Evolutionary conservation across 2,329 filamentous ascomycete species (phyloP), one percentile per base, ranked within the genome.

Genomic region (Colletotrichum cordylinicola): DNA sequence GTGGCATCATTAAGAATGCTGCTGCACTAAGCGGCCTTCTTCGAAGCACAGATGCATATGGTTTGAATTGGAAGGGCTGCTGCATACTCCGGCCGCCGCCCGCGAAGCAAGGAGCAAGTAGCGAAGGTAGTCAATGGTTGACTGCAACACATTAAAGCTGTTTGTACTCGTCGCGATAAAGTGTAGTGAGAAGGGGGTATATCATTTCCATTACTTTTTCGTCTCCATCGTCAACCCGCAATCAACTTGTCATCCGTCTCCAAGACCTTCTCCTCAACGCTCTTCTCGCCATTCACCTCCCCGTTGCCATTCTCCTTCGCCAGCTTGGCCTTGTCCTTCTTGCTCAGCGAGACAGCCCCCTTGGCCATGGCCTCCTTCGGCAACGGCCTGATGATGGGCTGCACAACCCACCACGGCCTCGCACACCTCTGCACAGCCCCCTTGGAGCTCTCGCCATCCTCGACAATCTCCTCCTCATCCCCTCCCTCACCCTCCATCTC

Each of bases 391-490:
- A 98, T 91, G 80, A 98, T 95, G 6, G 96, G 94, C 86, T 98
- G 96, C 68, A 93, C 95, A 6, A 98, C 90, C 95, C 95, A 98
- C 91, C 93, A 98, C 2, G 96, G 96, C 78, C 95, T 87, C 82
- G 93, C 93, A 81, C 95, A 98, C 76, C 91, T 88, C 71, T 90
- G 91, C 31, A 97, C 92, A 1, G 94, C 92, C 10, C 91, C 92
- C 21, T 92, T 85, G 6, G 93, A 94, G 82, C 90, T 93, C 80
- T 92, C 88, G 0, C 85, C 85, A 62, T 90, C 88, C 2, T 82
- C 83, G 4, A 87, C 83, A 3, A 66, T 18, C 48, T 84, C 83
- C 68, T 68, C 70, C 35, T 68, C 71, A 33, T 78, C 82, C 5
- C 75, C 81, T 67, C 77, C 80, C 61, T 60, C 70, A 55, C 67